phyloP scores from a whole-genome alignment of 768 basidiomycete species.

The Phylloporus arenicola region DNA sequence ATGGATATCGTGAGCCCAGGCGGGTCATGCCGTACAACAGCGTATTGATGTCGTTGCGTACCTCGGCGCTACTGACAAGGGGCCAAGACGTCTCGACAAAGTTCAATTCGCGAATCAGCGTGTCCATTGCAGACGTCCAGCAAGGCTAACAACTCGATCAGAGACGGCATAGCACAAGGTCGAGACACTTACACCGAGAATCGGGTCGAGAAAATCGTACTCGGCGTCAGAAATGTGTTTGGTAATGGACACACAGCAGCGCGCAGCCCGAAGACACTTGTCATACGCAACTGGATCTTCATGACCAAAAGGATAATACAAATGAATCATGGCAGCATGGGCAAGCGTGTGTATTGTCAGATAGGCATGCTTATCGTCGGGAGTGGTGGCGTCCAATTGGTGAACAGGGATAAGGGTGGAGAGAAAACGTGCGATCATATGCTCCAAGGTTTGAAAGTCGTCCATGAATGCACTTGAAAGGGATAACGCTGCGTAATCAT shows the following conservation, averaged over 20 bases:
- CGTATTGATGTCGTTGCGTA: slow-evolving; percentile 56
- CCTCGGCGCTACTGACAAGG: slow-evolving; percentile 48
- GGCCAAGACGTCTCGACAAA: slow-evolving; percentile 62
- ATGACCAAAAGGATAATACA: slow-evolving; percentile 57
- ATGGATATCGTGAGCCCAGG: slow-evolving; percentile 55
- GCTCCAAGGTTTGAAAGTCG: slow-evolving; percentile 58
- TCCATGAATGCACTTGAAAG: slow-evolving; percentile 46
- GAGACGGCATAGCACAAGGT: not conserved
- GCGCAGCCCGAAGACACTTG: slow-evolving; percentile 62
- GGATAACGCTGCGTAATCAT: slow-evolving; percentile 36
- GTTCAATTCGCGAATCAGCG: slow-evolving; percentile 61
- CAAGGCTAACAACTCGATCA: slow-evolving; percentile 45
- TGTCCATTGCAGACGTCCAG: slow-evolving; percentile 66
- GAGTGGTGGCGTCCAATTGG: slow-evolving; percentile 51
- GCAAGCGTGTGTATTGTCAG: slow-evolving; percentile 61
- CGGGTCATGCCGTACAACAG: slow-evolving; percentile 61
- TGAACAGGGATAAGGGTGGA: slow-evolving; percentile 60
- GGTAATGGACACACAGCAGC: slow-evolving; percentile 53
- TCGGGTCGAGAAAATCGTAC: slow-evolving; percentile 69
- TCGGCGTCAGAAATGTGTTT: slow-evolving; percentile 61
- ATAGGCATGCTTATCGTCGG: slow-evolving; percentile 56
- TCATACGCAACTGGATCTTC: slow-evolving; percentile 58
- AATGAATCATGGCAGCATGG: slow-evolving; percentile 59
- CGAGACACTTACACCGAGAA: slow-evolving; percentile 57
- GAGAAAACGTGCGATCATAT: slow-evolving; percentile 57